phyloP scores from a whole-genome alignment of 805 yeast species.

The Priceomyces carsonii region DNA sequence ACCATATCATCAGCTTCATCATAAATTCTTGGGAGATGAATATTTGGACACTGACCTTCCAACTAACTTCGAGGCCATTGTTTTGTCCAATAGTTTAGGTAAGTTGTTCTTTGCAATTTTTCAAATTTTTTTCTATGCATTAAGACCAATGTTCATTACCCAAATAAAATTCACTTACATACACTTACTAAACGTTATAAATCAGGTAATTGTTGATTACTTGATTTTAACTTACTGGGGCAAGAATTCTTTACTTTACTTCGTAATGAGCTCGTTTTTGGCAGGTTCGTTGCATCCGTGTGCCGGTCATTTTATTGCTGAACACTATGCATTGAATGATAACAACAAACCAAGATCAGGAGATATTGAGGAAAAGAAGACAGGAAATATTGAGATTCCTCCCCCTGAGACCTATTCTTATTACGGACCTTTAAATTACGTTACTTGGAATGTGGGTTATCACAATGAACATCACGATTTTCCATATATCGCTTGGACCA shows the following conservation, averaged over 20 bases:
- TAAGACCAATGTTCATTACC: constrained; percentile 86
- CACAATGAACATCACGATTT: constrained; percentile 96
- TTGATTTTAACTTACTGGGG: constrained; percentile 65
- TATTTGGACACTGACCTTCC: constrained; percentile 86
- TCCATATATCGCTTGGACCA: constrained; percentile 91
- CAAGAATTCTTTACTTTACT: constrained; percentile 59
- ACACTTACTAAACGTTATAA: constrained; percentile 67
- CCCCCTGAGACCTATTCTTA: constrained; percentile 87
- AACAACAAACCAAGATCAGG: constrained; percentile 48
- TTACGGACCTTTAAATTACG: constrained; percentile 73
- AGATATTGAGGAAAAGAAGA: constrained; percentile 30
- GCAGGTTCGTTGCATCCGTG: constrained; percentile 94
- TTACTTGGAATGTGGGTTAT: constrained; percentile 92
- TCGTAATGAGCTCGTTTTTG: constrained; percentile 73
- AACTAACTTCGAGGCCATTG: constrained; percentile 70
- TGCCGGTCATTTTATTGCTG: constrained; percentile 96
- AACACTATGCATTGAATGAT: constrained; percentile 71
- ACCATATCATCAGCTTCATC: constrained; percentile 91
- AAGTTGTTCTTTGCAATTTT: constrained; percentile 89
- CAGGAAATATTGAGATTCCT: constrained; percentile 27
- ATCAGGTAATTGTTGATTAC: constrained; percentile 60
- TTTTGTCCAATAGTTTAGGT: constrained; percentile 76
- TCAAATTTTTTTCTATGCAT: constrained; percentile 85
- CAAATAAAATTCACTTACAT: constrained; percentile 71
- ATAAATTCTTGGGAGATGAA: constrained; percentile 85